Evolutionary conservation across 768 basidiomycete species (phyloP).

Genomic region (Scleroderma bovista): DNA sequence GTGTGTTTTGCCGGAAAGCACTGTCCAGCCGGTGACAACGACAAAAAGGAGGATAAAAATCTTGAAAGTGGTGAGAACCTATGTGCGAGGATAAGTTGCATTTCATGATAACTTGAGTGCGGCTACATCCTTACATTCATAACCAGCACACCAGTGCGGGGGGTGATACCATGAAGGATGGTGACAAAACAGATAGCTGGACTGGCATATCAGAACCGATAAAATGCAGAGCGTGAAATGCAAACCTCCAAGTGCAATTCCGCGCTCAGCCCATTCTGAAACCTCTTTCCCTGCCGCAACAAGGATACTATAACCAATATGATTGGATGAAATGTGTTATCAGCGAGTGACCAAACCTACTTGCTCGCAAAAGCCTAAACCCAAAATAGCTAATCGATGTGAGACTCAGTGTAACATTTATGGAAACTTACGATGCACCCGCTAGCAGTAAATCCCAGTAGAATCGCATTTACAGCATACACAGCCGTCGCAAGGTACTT

Average conservation of each 20-base stretch:
- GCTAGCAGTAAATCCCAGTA: constrained; percentile 37
- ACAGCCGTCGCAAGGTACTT: constrained; percentile 43
- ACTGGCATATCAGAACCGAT: background rate
- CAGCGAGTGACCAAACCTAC: constrained; percentile 9
- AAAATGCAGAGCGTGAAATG: background rate
- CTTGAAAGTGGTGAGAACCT: constrained; percentile 52
- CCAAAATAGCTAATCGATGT: background rate
- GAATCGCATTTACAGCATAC: constrained; percentile 43
- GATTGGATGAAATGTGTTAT: background rate
- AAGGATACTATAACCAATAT: constrained; percentile 35
- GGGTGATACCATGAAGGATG: constrained; percentile 47
- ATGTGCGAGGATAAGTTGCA: background rate
- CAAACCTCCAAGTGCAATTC: constrained; percentile 53
- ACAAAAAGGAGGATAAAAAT: constrained; percentile 49
- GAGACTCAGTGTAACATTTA: background rate
- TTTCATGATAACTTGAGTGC: background rate
- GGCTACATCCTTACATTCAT: constrained; percentile 43
- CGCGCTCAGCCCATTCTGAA: constrained; percentile 48
- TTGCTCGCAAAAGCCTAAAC: constrained; percentile 32
- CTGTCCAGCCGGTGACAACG: constrained; percentile 54
- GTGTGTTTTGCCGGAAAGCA: constrained; percentile 51
- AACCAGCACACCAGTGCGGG: constrained; percentile 41
- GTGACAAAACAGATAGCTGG: constrained; percentile 48
- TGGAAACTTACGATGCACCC: constrained; percentile 42
- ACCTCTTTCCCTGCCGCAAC: constrained; percentile 36